Base-by-base conservation (phyloP, 192 early-diverging fungal species). In the Backusella tarrabulga region DNA sequence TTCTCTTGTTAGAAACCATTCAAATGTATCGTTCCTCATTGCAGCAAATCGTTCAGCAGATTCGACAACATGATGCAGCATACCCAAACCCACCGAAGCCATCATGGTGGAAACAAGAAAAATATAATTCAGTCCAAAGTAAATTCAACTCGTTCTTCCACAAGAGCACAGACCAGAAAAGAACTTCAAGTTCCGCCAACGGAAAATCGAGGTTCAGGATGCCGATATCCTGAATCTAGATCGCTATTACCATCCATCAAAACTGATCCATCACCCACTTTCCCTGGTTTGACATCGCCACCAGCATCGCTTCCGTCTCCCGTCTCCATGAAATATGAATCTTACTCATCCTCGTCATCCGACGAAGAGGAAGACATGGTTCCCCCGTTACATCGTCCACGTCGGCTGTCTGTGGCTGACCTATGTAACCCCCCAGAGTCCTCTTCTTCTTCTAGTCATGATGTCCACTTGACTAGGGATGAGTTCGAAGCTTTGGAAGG, bases 31-130 rank as follows among this genome's bases (percentile, higher is more conserved):
- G 86, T 91, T 11, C 86, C 90, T 44, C 87, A 83, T 19, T 93
- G 92, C 73, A 85, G 81, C 69, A 86, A 90, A 54, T 84, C 85
- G 77, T 93, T 93, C 67, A 91, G 90, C 81, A 88, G 92, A 23
- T 93, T 92, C 74, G 92, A 93, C 73, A 93, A 93, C 71, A 93
- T 93, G 92, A 91, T 93, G 84, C 92, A 93, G 79, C 92, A 93
- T 67, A 92, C 91, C 14, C 91, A 92, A 63, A 93, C 91, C 52
- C 92, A 93, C n/a, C 69, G 66, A 77, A 83, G 14, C 38, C 41
- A 32, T 34, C 41, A 44, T 46, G 26, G 42, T 34, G 29, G 29
- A 7, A 29, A 14, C 26, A 63, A 26, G 12, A 63, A 29, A 29
- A 23, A 23, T 26, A 63, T 29, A 11, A 63, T 63, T 23, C 54